Conservation (phyloP, 345 rosid species). For the Citrus unshiu region DNA sequence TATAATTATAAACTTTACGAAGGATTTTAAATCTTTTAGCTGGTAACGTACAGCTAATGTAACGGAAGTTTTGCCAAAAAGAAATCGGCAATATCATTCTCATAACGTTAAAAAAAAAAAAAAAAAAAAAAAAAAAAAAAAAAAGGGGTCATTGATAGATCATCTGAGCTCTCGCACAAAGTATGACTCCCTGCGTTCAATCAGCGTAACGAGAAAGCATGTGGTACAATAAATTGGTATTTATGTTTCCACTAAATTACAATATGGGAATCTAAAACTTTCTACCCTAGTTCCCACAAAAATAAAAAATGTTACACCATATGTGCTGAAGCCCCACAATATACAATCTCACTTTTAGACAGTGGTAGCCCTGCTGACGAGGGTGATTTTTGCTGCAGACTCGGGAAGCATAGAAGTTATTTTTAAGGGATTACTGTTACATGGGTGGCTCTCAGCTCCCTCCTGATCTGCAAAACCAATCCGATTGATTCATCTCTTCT, state of each 20-base stretch:
- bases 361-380: background rate
- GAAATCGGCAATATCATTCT: background rate
- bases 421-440: background rate
- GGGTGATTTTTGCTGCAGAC: conserved; percentile 1
- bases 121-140: background rate
- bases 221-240: background rate
- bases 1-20: no score
- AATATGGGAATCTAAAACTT: conserved; percentile 16
- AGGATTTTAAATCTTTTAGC: no score
- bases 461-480: conserved; percentile 4
- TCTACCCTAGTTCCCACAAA: conserved; percentile 20
- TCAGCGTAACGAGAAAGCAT: conserved; percentile 4
- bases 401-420: background rate
- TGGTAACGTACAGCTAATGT: no score
- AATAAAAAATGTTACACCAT: conserved; percentile 11
- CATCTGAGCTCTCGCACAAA: background rate
- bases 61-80: no score
- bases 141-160: background rate
- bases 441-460: background rate
- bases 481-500: background rate
- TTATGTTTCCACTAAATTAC: conserved; percentile 12
- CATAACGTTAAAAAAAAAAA: no score
- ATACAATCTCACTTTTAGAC: conserved; percentile 1
- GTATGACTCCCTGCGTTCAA: background rate
- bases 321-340: background rate